Evolutionary conservation across 441 rosid genomes (phyloP).

Genomic region (Adansonia rubrostipa): DNA sequence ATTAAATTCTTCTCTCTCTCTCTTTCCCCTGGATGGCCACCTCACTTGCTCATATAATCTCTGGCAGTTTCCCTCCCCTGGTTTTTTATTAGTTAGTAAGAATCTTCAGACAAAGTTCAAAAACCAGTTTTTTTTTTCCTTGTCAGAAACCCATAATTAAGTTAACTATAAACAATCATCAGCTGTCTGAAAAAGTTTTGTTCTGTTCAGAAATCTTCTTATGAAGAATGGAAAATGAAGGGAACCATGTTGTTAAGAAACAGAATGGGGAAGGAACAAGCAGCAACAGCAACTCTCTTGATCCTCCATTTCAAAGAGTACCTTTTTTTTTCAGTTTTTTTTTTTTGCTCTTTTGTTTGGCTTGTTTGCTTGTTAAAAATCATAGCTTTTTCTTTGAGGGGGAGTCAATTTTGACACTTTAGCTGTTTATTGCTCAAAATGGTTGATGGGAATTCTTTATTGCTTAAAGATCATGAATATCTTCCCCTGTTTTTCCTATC

Average conservation of each 20-base stretch:
- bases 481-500: background rate
- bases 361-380: constrained; percentile 6
- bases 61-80: constrained; percentile 5
- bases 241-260: constrained; percentile 24
- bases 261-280: constrained; percentile 28
- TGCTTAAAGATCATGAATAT: constrained; percentile 16
- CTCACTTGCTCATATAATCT: background rate
- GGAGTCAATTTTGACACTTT: constrained; percentile 15
- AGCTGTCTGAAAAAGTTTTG: background rate
- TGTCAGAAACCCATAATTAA: constrained; percentile 15
- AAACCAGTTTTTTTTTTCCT: background rate
- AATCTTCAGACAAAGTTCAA: background rate
- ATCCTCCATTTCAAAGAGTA: constrained; percentile 43
- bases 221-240: constrained; percentile 45
- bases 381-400: constrained; percentile 6
- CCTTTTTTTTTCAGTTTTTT: background rate
- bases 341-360: background rate
- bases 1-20: background rate
- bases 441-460: constrained; percentile 11
- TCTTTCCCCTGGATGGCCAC: constrained; percentile 1
- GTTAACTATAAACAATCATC: background rate
- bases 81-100: background rate
- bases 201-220: constrained; percentile 11
- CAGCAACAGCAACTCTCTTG: constrained; percentile 28
- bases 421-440: constrained; percentile 5